phyloP scores from a whole-genome alignment of 2,329 filamentous ascomycete genomes.

The Sclerotinia borealis region DNA sequence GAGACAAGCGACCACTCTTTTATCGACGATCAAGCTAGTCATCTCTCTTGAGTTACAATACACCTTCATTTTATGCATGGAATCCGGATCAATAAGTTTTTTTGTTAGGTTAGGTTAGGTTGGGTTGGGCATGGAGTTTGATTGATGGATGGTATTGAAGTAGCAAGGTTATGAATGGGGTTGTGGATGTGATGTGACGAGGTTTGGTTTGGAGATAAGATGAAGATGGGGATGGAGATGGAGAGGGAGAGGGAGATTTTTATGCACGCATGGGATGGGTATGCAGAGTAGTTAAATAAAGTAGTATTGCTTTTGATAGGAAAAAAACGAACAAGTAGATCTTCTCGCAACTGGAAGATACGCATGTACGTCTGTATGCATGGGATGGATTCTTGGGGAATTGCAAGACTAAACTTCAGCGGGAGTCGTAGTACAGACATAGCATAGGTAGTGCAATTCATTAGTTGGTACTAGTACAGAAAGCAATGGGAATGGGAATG shows the following conservation, averaged over 20 bases:
- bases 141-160: not conserved
- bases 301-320: not conserved
- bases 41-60: slow-evolving; percentile 24
- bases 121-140: slow-evolving; percentile 2
- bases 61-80: not conserved
- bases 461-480: not conserved
- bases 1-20: slow-evolving; percentile 15
- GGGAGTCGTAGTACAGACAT: not conserved
- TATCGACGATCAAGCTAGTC: slow-evolving; percentile 27
- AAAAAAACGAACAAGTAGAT: not conserved
- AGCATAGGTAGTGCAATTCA: not conserved
- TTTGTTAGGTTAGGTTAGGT: not conserved
- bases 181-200: not conserved
- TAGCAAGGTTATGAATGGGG: no score
- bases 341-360: not conserved
- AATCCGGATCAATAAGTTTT: not conserved
- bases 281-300: not conserved
- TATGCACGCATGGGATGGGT: not conserved
- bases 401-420: not conserved
- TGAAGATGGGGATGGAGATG: not conserved
- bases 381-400: not conserved
- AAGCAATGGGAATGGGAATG: not conserved
- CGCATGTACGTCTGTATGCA: not conserved
- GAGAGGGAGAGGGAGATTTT: not conserved
- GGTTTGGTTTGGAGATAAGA: not conserved